Evolutionary conservation across 2,329 filamentous ascomycete genomes (phyloP), one percentile per base, ranked within the genome.

Genomic region (Cordyceps tenuipes): DNA sequence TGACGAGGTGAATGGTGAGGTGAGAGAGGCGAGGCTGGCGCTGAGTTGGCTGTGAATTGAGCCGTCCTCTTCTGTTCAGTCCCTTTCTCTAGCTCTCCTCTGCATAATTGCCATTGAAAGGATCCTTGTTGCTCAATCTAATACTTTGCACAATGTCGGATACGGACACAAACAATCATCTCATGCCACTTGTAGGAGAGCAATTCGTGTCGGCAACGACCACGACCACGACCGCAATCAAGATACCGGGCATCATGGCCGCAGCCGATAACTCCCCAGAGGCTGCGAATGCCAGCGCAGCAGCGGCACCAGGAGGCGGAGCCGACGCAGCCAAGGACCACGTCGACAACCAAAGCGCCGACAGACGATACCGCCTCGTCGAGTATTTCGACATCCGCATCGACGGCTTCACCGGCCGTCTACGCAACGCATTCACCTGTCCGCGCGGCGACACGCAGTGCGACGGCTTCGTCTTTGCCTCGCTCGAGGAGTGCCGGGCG

Each of bases 391-490:
- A 29, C 26, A 13, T 53, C 7, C 39, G 31, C 13, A n/a, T 15
- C 29, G 48, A 34, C 19, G n/a, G 15, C 5, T 1, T 34, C 19
- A 5, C 39, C 31, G 52, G 23, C 3, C 13, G 15, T 1, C 23
- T 57, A 10, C 31, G 21, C 41, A 23, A 48, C 7, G 19, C 29
- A 1, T 29, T 29, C 10, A 6, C 39, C 15, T 50, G 54, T 9
- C 52, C 57, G 12, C 59, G 44, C 8, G 26, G 29, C 3, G 46
- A 61, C 26, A 34, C 46, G 1, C 31, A 43, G 13, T 62, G 61
- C 44, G 55, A 61, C 23, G 61, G 44, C 9, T 47, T 59, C 15
- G 15, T 26, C 0, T 49, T 62, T 4, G 13, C 19, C 13, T 47
- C 58, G 0, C 7, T 49, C 0, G 36, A 50, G 0, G 58, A 59